A percentile compares a stretch with the other conserved stretches of the same genome.
phyloP scores from a whole-genome alignment of 176 grass and related monocot genomes.

The Poa pratensis region DNA sequence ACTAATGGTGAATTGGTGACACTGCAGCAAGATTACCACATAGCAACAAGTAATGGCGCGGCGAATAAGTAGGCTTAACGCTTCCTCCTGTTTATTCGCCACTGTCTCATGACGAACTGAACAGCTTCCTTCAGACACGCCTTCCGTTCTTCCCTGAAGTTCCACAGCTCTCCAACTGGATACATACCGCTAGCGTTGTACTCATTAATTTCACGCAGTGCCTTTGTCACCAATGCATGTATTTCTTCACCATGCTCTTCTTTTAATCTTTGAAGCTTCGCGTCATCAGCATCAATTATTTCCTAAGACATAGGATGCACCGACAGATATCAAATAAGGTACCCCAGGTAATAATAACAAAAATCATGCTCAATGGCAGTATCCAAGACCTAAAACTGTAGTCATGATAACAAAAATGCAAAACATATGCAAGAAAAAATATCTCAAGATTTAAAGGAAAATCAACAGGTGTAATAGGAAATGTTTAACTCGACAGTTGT shows the following conservation, averaged over 20 bases:
- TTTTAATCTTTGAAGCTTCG: slow-evolving; percentile 59
- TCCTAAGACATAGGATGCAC: slow-evolving; percentile 41
- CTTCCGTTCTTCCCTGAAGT: slow-evolving; percentile 56
- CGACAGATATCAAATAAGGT: neutral
- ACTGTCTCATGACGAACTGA: slow-evolving; percentile 54
- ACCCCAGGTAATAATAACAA: neutral
- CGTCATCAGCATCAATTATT: slow-evolving; percentile 63
- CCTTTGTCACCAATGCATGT: slow-evolving; percentile 58
- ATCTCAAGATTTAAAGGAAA: neutral
- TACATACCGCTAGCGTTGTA: slow-evolving; percentile 59
- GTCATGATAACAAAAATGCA: neutral
- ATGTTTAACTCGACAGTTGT: neutral
- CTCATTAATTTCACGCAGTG: slow-evolving; percentile 67
- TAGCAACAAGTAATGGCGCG: neutral
- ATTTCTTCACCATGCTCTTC: slow-evolving; percentile 69
- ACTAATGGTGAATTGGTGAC: neutral
- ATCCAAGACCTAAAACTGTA: neutral
- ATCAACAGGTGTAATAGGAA: neutral
- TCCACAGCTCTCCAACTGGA: slow-evolving; percentile 63
- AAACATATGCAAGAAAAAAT: slow-evolving; percentile 3
- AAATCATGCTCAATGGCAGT: neutral
- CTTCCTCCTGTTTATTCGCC: slow-evolving; percentile 53
- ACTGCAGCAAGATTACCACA: neutral
- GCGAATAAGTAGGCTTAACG: slow-evolving; percentile 20
- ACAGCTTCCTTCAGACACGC: slow-evolving; percentile 58